Evolutionary conservation across 2,329 filamentous ascomycete genomes (phyloP).

Genomic region (Phialophora tarda): DNA sequence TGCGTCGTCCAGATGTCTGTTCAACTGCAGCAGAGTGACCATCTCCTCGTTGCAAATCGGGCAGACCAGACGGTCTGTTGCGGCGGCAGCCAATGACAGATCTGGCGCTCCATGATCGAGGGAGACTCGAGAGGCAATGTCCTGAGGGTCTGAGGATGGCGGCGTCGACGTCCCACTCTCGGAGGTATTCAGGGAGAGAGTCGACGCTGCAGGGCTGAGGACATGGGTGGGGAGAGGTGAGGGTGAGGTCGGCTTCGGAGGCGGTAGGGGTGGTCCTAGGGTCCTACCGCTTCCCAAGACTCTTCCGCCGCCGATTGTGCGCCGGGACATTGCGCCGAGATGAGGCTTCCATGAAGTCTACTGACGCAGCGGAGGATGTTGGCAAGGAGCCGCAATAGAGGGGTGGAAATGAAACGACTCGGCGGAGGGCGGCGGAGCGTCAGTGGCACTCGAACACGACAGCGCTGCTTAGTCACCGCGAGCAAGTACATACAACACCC

Average conservation of each 20-base stretch:
- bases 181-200: slow-evolving; percentile 67
- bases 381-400: slow-evolving; percentile 7
- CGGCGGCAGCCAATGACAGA: slow-evolving; percentile 56
- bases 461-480: slow-evolving; percentile 15
- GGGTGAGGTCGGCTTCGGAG: slow-evolving; percentile 48
- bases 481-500: background rate
- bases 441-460: background rate
- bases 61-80: slow-evolving; percentile 76
- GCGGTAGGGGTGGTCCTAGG: slow-evolving; percentile 68
- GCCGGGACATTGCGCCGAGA: slow-evolving; percentile 70
- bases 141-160: slow-evolving; percentile 74
- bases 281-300: slow-evolving; percentile 86
- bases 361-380: slow-evolving; percentile 18
- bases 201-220: slow-evolving; percentile 72
- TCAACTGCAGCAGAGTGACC: slow-evolving; percentile 93
- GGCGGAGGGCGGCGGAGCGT: slow-evolving; percentile 24
- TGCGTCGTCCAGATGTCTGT: slow-evolving; percentile 84
- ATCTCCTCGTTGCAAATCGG: slow-evolving; percentile 99
- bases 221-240: slow-evolving; percentile 51
- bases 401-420: slow-evolving; percentile 7
- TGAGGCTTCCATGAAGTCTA: slow-evolving; percentile 41
- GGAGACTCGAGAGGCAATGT: slow-evolving; percentile 81
- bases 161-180: slow-evolving; percentile 68
- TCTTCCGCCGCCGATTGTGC: slow-evolving; percentile 89
- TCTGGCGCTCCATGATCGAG: slow-evolving; percentile 64